These are phyloP conservation scores for Candida ascalaphidarum DNA, from an alignment of 805 yeast species.

Conservation along the genomic window DNA sequence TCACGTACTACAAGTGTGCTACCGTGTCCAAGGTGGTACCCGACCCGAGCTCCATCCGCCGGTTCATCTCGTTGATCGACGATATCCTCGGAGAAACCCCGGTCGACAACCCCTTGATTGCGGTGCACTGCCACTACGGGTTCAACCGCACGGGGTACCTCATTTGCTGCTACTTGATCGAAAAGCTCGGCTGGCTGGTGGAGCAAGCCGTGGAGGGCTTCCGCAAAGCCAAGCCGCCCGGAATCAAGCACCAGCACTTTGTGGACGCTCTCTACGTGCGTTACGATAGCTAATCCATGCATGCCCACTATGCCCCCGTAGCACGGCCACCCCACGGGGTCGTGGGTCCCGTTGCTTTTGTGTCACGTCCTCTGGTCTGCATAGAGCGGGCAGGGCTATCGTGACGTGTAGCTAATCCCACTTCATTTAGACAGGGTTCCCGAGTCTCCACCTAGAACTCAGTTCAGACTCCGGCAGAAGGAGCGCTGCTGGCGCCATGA, in stretches of 20 bases:
- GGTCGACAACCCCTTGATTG: constrained; percentile 33
- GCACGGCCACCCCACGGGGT: no score
- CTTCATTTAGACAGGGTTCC: no score
- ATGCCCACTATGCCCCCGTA: no score
- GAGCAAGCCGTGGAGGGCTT: constrained; percentile 57
- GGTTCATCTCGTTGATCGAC: constrained; percentile 47
- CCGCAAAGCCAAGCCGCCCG: constrained; percentile 51
- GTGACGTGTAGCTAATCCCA: no score
- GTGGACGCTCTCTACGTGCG: constrained; percentile 63
- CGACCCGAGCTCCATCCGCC: constrained; percentile 46
- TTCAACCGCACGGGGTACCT: constrained; percentile 73
- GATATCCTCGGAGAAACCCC: constrained; percentile 22
- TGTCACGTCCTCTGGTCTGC: no score
- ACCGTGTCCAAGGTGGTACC: constrained; percentile 77
- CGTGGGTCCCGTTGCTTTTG: no score
- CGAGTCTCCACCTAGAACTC: no score
- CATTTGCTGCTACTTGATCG: constrained; percentile 61
- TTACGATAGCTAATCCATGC: constrained; percentile 35
- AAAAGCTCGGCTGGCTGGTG: constrained; percentile 49
- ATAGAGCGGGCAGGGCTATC: no score
- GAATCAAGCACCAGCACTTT: constrained; percentile 72
- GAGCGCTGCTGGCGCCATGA: no score
- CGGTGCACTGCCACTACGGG: constrained; percentile 77
- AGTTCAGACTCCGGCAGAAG: no score
- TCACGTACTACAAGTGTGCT: constrained; percentile 62